Evolutionary conservation across 192 early-diverging fungal genomes (phyloP), one percentile per base, ranked within the genome.

Genomic region (Coemansia aciculifera): DNA sequence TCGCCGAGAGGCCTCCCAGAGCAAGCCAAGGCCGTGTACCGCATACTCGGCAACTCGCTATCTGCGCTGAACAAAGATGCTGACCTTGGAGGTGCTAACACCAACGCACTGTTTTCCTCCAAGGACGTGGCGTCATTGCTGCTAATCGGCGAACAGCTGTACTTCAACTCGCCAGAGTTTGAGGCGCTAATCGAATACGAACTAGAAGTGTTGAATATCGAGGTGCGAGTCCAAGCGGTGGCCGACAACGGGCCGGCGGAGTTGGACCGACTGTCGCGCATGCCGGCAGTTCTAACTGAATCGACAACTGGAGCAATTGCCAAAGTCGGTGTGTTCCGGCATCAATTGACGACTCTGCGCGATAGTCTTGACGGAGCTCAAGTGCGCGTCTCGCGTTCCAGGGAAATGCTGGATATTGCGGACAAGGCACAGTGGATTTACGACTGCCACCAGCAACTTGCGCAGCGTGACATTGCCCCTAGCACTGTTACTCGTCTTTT

Each of bases 131-230:
- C 38, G 24, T 48, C 54, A 38, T 65, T 81, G 52, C 59, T 81
- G 67, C 63, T 40, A 2, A 29, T 63, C 0, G 79, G 79, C 48
- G 79, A 82, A n/a, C 60, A 68, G 71, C 70, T 82, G 37, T 82
- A 64, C 65, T 74, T 82, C 42, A 66, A 12, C 43, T 60, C 79
- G 51, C 67, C 79, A 46, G 79, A 82, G 72, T 72, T 82, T 34
- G 74, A 76, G 66, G 68, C 62, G 27, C 63, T 82, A 36, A 64
- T 76, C 15, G 74, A 81, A 10, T 75, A 59, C 29, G 79, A 81
- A 68, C 66, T 59, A 4, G 29, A 59, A 23, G 54, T 65, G 43
- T 29, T 73, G 43, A 61, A 49, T n/a, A 40, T 67, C 12, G 73
- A 76, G 62, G 49, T 3, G 38, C 32, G n/a, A 9, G 59, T 63